Evolutionary conservation across 148 eudicot genomes (phyloP).

Genomic region (Chenopodium formosanum): DNA sequence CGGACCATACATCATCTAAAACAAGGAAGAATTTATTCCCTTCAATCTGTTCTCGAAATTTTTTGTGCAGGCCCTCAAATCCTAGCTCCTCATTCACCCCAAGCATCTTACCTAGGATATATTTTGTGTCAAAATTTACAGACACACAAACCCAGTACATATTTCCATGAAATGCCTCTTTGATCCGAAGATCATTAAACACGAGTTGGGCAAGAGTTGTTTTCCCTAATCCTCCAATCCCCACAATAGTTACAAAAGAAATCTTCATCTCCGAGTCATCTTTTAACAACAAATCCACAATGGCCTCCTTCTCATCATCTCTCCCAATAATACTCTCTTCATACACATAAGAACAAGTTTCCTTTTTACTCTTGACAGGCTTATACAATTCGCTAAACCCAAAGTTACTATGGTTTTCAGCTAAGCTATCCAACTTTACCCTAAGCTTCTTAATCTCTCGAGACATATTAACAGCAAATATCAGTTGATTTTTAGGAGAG

Average conservation of each 20-base stretch:
- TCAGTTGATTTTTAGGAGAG: too few species aligned
- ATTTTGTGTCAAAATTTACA: conserved; percentile 1
- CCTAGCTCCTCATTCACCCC: too few species aligned
- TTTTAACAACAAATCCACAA: not conserved
- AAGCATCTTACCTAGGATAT: not conserved
- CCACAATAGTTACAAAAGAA: conserved; percentile 2
- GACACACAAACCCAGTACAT: conserved; percentile 15
- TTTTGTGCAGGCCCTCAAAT: conserved; percentile 10
- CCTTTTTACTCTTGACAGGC: not conserved
- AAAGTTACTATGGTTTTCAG: not conserved
- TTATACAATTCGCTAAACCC: not conserved
- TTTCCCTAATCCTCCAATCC: conserved; percentile 11
- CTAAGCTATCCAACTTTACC: not conserved
- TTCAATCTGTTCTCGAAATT: not conserved
- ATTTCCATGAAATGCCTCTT: not conserved
- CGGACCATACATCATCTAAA: conserved; percentile 18
- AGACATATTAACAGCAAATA: too few species aligned
- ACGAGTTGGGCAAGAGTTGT: conserved; percentile 19
- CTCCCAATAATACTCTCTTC: not conserved
- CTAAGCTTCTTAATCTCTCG: not conserved
- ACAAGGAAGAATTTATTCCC: conserved; percentile 15
- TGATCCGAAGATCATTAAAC: not conserved
- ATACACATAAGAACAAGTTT: conserved; percentile 12
- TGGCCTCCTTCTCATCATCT: not conserved
- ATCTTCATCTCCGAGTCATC: not conserved